phyloP scores from a whole-genome alignment of 192 early-diverging fungal genomes.

The Globomyces pollinis-pini region DNA sequence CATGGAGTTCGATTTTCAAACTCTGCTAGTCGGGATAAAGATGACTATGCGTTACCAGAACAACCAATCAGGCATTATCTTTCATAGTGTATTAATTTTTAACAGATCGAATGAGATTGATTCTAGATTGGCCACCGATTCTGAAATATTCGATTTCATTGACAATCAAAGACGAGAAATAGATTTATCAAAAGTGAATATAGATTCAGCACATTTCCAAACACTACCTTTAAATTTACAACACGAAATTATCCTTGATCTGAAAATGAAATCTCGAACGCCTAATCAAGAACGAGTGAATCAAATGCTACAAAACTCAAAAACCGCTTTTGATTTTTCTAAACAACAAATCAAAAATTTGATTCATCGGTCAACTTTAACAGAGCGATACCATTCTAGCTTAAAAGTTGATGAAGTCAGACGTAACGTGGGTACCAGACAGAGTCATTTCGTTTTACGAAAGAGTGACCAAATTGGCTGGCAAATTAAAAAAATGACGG shows the following conservation, averaged over 20 bases:
- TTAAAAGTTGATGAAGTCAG: slow-evolving; percentile 26
- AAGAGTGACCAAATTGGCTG: slow-evolving; percentile 2
- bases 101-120: slow-evolving; percentile 17
- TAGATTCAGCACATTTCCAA: slow-evolving; percentile 72
- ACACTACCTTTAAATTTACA: slow-evolving; percentile 67
- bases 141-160: slow-evolving; percentile 47
- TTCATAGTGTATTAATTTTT: not conserved
- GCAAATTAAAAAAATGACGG: no score
- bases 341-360: slow-evolving; percentile 80
- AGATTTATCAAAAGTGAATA: slow-evolving; percentile 41
- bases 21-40: slow-evolving; percentile 9
- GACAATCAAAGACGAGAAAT: slow-evolving; percentile 15
- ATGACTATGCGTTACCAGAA: slow-evolving; percentile 53
- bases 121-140: slow-evolving; percentile 45
- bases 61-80: slow-evolving; percentile 18
- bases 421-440: not conserved
- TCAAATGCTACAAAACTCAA: slow-evolving; percentile 62
- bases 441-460: slow-evolving; percentile 19
- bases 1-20: not conserved
- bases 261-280: slow-evolving; percentile 72
- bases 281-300: slow-evolving; percentile 65
- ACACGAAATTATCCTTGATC: slow-evolving; percentile 87
- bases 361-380: slow-evolving; percentile 75
- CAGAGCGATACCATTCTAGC: slow-evolving; percentile 55
- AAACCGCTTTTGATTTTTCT: slow-evolving; percentile 80